Conservation (phyloP, 495 filamentous ascomycete genomes). For the Parathielavia appendiculata region DNA sequence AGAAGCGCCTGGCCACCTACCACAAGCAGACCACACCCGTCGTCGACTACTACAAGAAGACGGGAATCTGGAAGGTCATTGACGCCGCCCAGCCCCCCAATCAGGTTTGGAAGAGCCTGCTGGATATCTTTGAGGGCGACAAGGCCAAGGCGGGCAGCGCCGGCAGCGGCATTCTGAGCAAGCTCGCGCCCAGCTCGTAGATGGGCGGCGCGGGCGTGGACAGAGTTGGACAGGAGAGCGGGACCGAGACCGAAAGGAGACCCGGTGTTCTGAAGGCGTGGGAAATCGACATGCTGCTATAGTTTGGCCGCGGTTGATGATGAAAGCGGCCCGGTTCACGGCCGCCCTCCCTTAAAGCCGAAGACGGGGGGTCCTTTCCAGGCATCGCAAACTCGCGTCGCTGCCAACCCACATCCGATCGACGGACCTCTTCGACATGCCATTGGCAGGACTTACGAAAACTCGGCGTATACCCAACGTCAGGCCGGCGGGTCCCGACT, state of each 20-base stretch:
- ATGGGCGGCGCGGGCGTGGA: conserved; percentile 17
- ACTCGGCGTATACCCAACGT: conserved; percentile 6
- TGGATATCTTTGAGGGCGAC: conserved; percentile 65
- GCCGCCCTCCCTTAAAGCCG: neutral
- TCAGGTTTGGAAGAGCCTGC: conserved; percentile 87
- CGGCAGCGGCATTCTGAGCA: conserved; percentile 43
- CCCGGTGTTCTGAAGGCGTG: neutral
- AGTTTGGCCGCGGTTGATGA: conserved; percentile 19
- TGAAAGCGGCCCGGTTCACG: neutral
- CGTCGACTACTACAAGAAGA: conserved; percentile 92
- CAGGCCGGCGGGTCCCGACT: neutral
- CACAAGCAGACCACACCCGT: conserved; percentile 92
- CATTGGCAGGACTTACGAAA: conserved; percentile 9
- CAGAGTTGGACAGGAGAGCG: neutral
- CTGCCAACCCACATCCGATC: conserved; percentile 7
- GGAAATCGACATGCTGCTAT: conserved; percentile 24
- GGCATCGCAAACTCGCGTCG: neutral
- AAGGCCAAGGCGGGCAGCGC: conserved; percentile 50
- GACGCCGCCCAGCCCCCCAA: conserved; percentile 96
- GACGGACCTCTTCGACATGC: neutral
- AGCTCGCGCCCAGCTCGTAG: conserved; percentile 41
- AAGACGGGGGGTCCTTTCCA: neutral
- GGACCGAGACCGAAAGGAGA: neutral
- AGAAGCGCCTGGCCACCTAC: conserved; percentile 91
- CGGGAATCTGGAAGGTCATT: conserved; percentile 91